Evolutionary conservation across 2,329 filamentous ascomycete genomes (phyloP), one percentile per base, ranked within the genome.

Genomic region (Aureobasidium mangrovei): DNA sequence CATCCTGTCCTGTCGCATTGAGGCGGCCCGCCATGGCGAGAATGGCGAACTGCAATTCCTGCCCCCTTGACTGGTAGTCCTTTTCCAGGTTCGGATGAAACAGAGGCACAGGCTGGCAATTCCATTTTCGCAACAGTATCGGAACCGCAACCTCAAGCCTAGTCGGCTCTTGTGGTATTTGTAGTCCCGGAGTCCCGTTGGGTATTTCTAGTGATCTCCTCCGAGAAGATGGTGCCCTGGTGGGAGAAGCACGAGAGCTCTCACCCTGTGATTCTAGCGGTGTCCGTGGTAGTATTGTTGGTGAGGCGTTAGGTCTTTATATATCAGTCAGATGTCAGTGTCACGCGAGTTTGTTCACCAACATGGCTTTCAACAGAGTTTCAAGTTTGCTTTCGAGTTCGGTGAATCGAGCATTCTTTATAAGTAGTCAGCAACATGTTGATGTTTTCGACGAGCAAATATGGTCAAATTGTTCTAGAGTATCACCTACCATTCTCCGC

Each of bases 401-500:
- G 2, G 49, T 36, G 12, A 53, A 53, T 8, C 49, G 49, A 36
- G 49, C 49, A 31, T 53, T 53, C 49, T 53, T 44, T n/a, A 10
- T 3, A 24, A 4, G 2, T 0, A n/a, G 38, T 52, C 29, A 52
- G 47, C 9, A 52, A 28, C 7, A 49, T 39, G 6, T 9, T 40
- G 10, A 9, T n/a, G n/a, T 3, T 2, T 39, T n/a, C 4, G 44
- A 8, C 10, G 18, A 39, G 45, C 12, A 8, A 3, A 36, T 24
- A 18, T 10, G 31, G 32, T 38, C 24, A 35, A 35, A 7, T 35
- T 35, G 7, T 7, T 35, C 10, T 12, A 7, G 7, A 35, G 32
- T 35, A 35, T 35, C 10, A 46, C 51, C 26, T 46, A 54, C 51
- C 51, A 54, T 54, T n/a, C 51, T 29, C n/a, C 51, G 42, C 51